Conservation (phyloP, 2,329 filamentous ascomycete genomes). For the Fusarium continuum region DNA sequence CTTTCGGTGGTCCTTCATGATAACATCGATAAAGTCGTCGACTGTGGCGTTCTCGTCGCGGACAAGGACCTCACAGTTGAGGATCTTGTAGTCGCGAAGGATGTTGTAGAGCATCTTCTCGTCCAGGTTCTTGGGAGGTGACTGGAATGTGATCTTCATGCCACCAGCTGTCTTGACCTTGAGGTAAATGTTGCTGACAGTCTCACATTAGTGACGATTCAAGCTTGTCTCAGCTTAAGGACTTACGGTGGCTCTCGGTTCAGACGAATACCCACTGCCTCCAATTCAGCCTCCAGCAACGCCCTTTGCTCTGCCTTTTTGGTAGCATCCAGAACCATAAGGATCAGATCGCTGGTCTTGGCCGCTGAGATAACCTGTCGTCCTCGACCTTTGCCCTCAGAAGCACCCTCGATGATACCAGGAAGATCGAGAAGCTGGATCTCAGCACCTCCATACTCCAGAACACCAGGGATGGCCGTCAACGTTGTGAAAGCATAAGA, state of each 20-base stretch:
- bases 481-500: slow-evolving; percentile 98
- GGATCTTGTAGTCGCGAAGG: slow-evolving; percentile 96
- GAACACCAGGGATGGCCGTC: slow-evolving; percentile 94
- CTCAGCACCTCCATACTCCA: slow-evolving; percentile 97
- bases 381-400: slow-evolving; percentile 94
- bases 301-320: slow-evolving; percentile 94
- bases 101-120: slow-evolving; percentile 99
- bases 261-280: slow-evolving; percentile 92
- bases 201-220: slow-evolving; percentile 23
- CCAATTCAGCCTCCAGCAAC: slow-evolving; percentile 88
- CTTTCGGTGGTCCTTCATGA: slow-evolving; percentile 98
- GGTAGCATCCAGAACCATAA: slow-evolving; percentile 97
- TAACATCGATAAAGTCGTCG: slow-evolving; percentile 98
- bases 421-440: slow-evolving; percentile 98
- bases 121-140: slow-evolving; percentile 88
- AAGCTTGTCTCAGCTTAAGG: not conserved
- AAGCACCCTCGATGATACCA: slow-evolving; percentile 96
- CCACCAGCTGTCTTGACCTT: slow-evolving; percentile 96
- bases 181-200: slow-evolving; percentile 87
- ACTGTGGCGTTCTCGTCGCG: slow-evolving; percentile 95
- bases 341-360: slow-evolving; percentile 96
- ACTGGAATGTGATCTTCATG: slow-evolving; percentile 97
- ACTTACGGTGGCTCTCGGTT: slow-evolving; percentile 89
- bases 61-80: slow-evolving; percentile 96
- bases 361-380: slow-evolving; percentile 97